Evolutionary conservation across 148 eudicot species (phyloP).

Genomic region (Rhododendron ovatum): DNA sequence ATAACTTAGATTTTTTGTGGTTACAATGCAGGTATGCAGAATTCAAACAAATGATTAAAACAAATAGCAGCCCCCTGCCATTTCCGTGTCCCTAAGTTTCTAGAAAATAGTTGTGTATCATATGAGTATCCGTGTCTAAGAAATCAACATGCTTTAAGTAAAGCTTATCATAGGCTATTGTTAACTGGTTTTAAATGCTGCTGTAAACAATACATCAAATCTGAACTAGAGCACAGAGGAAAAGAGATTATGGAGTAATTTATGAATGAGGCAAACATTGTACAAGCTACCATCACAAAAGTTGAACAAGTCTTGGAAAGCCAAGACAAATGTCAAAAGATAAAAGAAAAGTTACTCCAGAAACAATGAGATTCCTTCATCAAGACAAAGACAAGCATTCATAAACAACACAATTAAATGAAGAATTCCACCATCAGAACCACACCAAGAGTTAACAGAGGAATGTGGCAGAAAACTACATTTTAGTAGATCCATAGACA

Average conservation of each 20-base stretch:
- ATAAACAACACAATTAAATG: background rate
- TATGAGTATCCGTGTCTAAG: background rate
- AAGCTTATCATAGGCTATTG: background rate
- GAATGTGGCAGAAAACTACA: background rate
- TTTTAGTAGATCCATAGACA: background rate
- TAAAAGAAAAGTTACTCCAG: background rate
- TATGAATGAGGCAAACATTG: background rate
- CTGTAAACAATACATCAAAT: background rate
- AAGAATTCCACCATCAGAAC: background rate
- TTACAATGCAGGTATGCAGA: background rate
- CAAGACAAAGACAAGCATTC: background rate
- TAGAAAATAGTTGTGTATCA: background rate
- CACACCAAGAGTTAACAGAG: background rate
- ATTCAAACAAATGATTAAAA: background rate
- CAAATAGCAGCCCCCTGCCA: background rate
- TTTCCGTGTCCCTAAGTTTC: background rate
- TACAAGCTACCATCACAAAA: background rate
- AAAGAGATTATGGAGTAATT: background rate
- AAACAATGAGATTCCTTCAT: background rate
- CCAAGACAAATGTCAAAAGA: background rate
- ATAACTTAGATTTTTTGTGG: background rate
- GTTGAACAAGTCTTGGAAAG: background rate
- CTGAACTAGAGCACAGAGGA: background rate
- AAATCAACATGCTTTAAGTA: background rate
- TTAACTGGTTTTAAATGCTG: background rate